Evolutionary conservation across 768 basidiomycete species (phyloP).

Genomic region (Clavulina sp.): DNA sequence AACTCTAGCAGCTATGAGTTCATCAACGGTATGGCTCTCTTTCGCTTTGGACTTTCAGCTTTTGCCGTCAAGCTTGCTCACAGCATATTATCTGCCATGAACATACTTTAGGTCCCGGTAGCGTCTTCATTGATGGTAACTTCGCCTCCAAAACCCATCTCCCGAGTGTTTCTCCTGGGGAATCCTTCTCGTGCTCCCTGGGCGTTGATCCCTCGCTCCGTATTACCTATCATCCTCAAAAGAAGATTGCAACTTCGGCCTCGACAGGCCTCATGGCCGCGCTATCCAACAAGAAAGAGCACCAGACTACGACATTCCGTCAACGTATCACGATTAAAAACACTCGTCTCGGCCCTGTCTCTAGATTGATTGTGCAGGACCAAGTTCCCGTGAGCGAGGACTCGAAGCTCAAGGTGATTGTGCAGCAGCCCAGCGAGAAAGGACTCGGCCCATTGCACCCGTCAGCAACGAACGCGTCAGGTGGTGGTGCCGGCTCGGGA

Average conservation of each 20-base stretch:
- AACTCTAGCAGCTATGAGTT: neutral
- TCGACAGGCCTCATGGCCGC: neutral
- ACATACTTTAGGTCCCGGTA: slow-evolving; percentile 1
- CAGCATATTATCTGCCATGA: neutral
- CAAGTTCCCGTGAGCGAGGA: slow-evolving; percentile 13
- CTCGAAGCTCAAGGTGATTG: slow-evolving; percentile 16
- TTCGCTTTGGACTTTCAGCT: too few relatives aligned
- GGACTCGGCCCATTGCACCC: neutral
- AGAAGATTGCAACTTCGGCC: slow-evolving; percentile 1
- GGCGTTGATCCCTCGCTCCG: slow-evolving; percentile 11
- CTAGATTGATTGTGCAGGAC: slow-evolving; percentile 3
- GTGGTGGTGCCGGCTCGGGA: neutral
- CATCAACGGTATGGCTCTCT: neutral
- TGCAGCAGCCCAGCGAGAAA: slow-evolving; percentile 17
- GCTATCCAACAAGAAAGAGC: slow-evolving; percentile 3
- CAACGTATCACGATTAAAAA: slow-evolving; percentile 12
- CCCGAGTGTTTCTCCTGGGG: slow-evolving; percentile 8
- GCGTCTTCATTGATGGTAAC: neutral
- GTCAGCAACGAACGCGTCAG: neutral
- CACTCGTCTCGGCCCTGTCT: slow-evolving; percentile 1
- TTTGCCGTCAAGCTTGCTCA: neutral
- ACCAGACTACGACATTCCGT: slow-evolving; percentile 7
- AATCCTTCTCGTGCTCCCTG: slow-evolving; percentile 12
- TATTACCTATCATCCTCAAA: slow-evolving; percentile 10
- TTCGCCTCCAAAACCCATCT: neutral